A percentile compares a stretch with the other conserved stretches of the same genome.
Evolutionary conservation across 2,329 filamentous ascomycete species (phyloP).

Genomic region (Clarireedia paspali): DNA sequence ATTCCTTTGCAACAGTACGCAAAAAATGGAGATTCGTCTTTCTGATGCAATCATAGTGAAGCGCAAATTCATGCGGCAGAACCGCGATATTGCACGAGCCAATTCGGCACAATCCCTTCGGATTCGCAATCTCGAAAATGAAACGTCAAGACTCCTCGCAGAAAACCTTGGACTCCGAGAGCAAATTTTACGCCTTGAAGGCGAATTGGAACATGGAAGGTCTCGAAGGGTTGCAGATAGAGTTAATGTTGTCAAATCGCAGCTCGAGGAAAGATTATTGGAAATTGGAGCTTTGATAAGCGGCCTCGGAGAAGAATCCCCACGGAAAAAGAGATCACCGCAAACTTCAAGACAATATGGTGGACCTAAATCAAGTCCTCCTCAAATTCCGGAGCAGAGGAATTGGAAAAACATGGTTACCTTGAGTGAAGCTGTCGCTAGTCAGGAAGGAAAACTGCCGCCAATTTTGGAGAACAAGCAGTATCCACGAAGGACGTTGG

Average conservation of each 20-base stretch:
- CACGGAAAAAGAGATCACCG: conserved; percentile 40
- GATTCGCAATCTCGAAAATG: conserved; percentile 69
- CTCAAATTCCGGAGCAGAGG: conserved; percentile 42
- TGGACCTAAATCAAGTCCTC: conserved; percentile 27
- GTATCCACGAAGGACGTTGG: conserved; percentile 60
- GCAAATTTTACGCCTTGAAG: conserved; percentile 62
- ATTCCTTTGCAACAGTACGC: neutral
- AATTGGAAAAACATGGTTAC: conserved; percentile 40
- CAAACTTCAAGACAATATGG: conserved; percentile 30
- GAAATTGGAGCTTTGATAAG: conserved; percentile 63
- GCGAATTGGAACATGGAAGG: conserved; percentile 55
- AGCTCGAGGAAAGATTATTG: conserved; percentile 63
- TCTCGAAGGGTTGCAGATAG: conserved; percentile 55
- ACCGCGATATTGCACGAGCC: conserved; percentile 71
- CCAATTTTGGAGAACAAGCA: conserved; percentile 64
- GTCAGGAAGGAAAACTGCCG: conserved; percentile 41
- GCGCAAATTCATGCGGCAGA: conserved; percentile 72
- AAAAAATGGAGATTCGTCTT: conserved; percentile 2
- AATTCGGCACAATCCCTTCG: conserved; percentile 73
- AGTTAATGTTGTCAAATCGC: conserved; percentile 60
- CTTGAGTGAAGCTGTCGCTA: conserved; percentile 30
- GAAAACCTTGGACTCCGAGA: conserved; percentile 70
- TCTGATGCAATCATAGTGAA: conserved; percentile 49
- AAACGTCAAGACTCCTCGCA: conserved; percentile 66
- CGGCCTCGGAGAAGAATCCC: conserved; percentile 54